Base-by-base conservation (phyloP, 768 basidiomycete species). In the Pholiota microspora region DNA sequence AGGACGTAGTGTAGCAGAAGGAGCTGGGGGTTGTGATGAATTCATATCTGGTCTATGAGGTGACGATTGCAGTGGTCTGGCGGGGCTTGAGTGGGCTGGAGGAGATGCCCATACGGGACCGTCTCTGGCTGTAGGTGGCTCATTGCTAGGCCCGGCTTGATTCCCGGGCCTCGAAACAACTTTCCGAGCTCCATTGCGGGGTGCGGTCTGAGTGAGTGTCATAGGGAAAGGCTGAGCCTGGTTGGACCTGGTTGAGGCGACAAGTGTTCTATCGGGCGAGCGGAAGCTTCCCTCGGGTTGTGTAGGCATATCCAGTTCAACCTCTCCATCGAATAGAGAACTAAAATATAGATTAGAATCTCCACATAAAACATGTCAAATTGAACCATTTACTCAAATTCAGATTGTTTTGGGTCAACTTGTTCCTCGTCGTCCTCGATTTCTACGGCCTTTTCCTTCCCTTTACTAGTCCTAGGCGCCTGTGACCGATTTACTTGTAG, bases 241-340 rank as follows among this genome's bases (percentile, higher is more conserved):
- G 24, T 52, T 38, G 16, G 40, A 12, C 4, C 51, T 47, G 13
- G 44, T 29, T 4, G 42, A 38, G 15, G 45, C 42, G 12, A 54
- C 48, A 18, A 60, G 53, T 24, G 57, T 60, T 16, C 53, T 55
- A 12, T 57, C 60, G n/a, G 60, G 54, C 4, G 60, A 60, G 31
- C 47, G 55, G n/a, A 34, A 34, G 31, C 32, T 21, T 9, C 16
- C 29, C 2, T 54, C 54, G 1, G 53, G 58, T 12, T 47, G 53
- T 28, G 56, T 58, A 34, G 35, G 57, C 16, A 51, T 25, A 18
- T 42, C 24, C 3, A 23, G 23, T 9, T 42, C 18, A 7, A 56
- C 7, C 7, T 51, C 51, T 8, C 3, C 51, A 23, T 51, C 40
- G 10, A 50, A 50, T n/a, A 50, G 16, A 28, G 49, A 50, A 18